These are phyloP conservation scores for Arabidopsis arenosa DNA, from an alignment of 345 rosid species.

Conservation along the genomic window DNA sequence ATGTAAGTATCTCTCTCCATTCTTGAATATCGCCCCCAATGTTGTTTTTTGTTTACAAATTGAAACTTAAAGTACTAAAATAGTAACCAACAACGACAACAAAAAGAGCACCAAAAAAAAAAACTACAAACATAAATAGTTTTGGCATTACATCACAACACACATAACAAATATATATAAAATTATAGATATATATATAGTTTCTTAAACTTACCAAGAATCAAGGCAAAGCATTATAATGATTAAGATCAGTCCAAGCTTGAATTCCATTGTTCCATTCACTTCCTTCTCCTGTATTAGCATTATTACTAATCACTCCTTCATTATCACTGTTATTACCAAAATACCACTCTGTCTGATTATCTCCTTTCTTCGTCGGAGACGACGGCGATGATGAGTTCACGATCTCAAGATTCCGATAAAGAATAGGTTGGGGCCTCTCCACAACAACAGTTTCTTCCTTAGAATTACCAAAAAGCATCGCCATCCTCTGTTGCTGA, in stretches of 20 bases:
- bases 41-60: slow-evolving; percentile 33
- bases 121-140: slow-evolving; percentile 27
- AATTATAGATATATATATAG: slow-evolving; percentile 13
- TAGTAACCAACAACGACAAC: slow-evolving; percentile 34
- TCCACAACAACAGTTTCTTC: slow-evolving; percentile 48
- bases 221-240: slow-evolving; percentile 44
- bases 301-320: slow-evolving; percentile 39
- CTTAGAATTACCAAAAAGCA: slow-evolving; percentile 58
- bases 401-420: slow-evolving; percentile 43
- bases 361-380: slow-evolving; percentile 38
- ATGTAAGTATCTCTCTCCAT: slow-evolving; percentile 14
- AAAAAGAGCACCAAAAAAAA: slow-evolving; percentile 13
- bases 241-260: slow-evolving; percentile 49
- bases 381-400: slow-evolving; percentile 34
- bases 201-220: slow-evolving; percentile 34
- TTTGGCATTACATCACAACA: slow-evolving; percentile 41
- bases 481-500: slow-evolving; percentile 86
- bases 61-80: slow-evolving; percentile 39
- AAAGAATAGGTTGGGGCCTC: slow-evolving; percentile 49
- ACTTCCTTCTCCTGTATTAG: slow-evolving; percentile 32
- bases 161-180: slow-evolving; percentile 2
- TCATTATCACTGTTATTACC: slow-evolving; percentile 42
- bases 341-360: slow-evolving; percentile 49
- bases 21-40: slow-evolving; percentile 10
- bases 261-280: slow-evolving; percentile 47